phyloP scores from a whole-genome alignment of 257 asterid species.

The Striga asiatica region DNA sequence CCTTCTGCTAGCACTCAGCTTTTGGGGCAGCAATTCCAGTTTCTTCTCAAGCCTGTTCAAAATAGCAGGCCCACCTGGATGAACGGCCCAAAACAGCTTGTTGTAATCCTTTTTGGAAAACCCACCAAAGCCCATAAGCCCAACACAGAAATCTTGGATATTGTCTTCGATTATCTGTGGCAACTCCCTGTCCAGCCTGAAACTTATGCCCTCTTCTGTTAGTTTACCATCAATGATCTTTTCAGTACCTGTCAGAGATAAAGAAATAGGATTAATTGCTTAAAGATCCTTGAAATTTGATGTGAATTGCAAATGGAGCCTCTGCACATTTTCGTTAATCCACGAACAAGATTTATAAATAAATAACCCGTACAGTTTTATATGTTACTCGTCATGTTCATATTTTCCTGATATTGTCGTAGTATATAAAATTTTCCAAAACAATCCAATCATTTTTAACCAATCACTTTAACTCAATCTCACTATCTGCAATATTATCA shows the following conservation, averaged over 20 bases:
- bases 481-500: too few relatives aligned
- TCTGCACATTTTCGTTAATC: too few relatives aligned
- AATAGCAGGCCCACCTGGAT: slow-evolving; percentile 96
- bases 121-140: slow-evolving; percentile 39
- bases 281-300: too few relatives aligned
- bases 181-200: slow-evolving; percentile 60
- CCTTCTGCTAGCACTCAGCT: slow-evolving; percentile 60
- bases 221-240: slow-evolving; percentile 79
- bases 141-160: slow-evolving; percentile 48
- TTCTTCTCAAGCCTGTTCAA: slow-evolving; percentile 66
- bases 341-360: too few relatives aligned
- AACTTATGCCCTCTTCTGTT: slow-evolving; percentile 91
- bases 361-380: too few relatives aligned
- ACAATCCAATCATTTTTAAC: too few relatives aligned
- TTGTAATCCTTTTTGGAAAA: slow-evolving; percentile 34
- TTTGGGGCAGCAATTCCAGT: slow-evolving; percentile 53
- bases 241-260: slow-evolving; percentile 62
- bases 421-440: too few relatives aligned
- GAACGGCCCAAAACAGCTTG: slow-evolving; percentile 90
- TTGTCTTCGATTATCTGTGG: slow-evolving; percentile 79
- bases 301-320: too few relatives aligned
- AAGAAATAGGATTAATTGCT: too few relatives aligned
- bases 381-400: too few relatives aligned
- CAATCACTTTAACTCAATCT: too few relatives aligned
- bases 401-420: too few relatives aligned